Evolutionary conservation across 768 basidiomycete genomes (phyloP), one percentile per base, ranked within the genome.

Genomic region (Multifurca ochricompacta): DNA sequence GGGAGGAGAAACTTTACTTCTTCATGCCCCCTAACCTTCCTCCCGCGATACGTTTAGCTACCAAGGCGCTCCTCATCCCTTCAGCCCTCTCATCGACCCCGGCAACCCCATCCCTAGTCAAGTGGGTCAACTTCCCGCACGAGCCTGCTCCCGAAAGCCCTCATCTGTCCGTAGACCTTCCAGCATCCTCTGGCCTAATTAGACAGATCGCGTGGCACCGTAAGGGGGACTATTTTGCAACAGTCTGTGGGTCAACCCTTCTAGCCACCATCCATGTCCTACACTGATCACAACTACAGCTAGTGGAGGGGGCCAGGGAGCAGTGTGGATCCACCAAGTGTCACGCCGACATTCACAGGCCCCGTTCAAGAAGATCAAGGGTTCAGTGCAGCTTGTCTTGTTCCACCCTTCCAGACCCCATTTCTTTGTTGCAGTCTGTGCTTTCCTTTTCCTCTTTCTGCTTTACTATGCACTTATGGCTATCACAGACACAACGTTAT

Each of bases 381-480:
- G 96, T 30, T 66, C 79, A 13, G 85, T 97, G 8, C 96, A 99
- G 70, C 71, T 84, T 43, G 94, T 96, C 19, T 76, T 87, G 37
- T 99, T 99, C 81, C 96, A 99, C 70, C 96, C 96, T 4, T 71
- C 75, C 27, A 92, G 91, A 68, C 91, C 96, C 5, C 83, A 94
- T 70, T 96, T 99, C 77, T 97, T 98, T 64, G 95, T 98, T 46
- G 96, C 96, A 39, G 92, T 94, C 69, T 69, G 89, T 74, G 45
- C 39, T 18, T 16, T 42, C n/a, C 5, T 37, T 39, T 45, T 35
- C n/a, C n/a, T 19, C 4, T 19, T 50, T 56, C 59, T 28, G 40
- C 43, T 49, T 18, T 27, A 25, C 30, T 41, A n/a, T 16, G 4
- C 32, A 45, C 47, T 40, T 1, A 53, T 34, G 25, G 31, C 4